Base-by-base conservation (phyloP, 257 asterid species). In the Thymus quinquecostatus region DNA sequence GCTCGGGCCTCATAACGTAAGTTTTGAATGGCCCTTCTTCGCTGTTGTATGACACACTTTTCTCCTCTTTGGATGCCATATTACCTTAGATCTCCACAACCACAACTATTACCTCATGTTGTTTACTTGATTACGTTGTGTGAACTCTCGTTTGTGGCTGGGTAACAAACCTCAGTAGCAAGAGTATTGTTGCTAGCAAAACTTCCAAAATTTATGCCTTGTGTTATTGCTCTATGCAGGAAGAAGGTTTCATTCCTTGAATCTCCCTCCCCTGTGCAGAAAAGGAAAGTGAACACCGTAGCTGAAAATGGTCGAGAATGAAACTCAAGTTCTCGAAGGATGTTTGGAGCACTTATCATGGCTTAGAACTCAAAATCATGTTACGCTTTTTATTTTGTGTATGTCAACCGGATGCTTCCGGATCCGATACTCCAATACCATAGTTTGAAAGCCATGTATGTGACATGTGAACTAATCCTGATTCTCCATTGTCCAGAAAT, bases 141-240 rank as follows among this genome's bases (percentile, higher is more conserved):
- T 45, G 28, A 45, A 65, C 70, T 58, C 47, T 3, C 60, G 36
- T 57, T 60, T 59, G 36, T 47, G 45, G 48, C 48, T 32, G 57
- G 40, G 48, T 6, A 63, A 72, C 36, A 36, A 14, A 61, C n/a
- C 33, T 28, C 14, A 44, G 30, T 4, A 68, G 77, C 55, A 62
- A 21, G 71, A 45, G 41, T 21, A 7, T 13, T 4, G n/a, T 43
- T 72, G 21, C 28, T 33, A 38, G 54, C 30, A 4, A 68, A 28
- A 60, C 38, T 10, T 55, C 14, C 12, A 27, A 28, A 61, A 30
- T 29, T 70, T 58, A 55, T 66, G 59, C 12, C 44, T 48, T 43
- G 2, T 51, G 41, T 48, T 62, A 38, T 68, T 72, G 29, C 59
- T 43, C 40, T 38, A 38, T 38, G 41, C 41, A 38, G 86, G 64